Percentiles rank a stretch among this genome's conserved stretches.
phyloP scores from a whole-genome alignment of 441 rosid genomes.

The Hura crepitans region DNA sequence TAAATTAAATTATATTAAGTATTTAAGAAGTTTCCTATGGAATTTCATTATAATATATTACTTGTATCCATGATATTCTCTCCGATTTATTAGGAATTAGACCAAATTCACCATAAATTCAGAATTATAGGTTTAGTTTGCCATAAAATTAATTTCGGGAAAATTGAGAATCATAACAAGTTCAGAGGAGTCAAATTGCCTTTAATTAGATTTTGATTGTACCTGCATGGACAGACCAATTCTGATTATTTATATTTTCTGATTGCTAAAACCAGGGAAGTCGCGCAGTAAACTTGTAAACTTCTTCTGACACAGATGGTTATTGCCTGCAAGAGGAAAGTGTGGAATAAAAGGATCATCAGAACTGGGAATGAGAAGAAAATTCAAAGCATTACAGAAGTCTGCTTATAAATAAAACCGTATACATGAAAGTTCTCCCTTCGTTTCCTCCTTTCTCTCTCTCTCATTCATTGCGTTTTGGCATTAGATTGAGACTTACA shows the following conservation, averaged over 20 bases:
- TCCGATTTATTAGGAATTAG: neutral
- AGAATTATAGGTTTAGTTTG: neutral
- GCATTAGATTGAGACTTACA: neutral
- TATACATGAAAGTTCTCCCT: neutral
- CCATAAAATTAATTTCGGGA: neutral
- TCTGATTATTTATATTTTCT: slow-evolving; percentile 5
- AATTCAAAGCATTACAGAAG: neutral
- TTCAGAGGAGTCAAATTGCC: too few relatives aligned
- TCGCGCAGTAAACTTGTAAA: slow-evolving; percentile 59
- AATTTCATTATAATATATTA: neutral
- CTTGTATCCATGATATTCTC: neutral
- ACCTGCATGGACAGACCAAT: neutral
- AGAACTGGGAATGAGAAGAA: neutral
- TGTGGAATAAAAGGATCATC: neutral
- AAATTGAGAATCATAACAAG: too few relatives aligned
- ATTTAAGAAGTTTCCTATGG: neutral
- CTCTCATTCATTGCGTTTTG: neutral
- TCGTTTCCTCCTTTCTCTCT: too few relatives aligned
- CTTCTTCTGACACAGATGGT: neutral
- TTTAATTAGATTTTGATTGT: neutral
- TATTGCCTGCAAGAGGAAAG: slow-evolving; percentile 20
- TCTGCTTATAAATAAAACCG: neutral
- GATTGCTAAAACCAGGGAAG: slow-evolving; percentile 43
- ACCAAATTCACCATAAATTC: neutral
- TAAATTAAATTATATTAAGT: neutral